Conservation (phyloP, 2,329 filamentous ascomycete species). For the Epicoccum sorghinum region DNA sequence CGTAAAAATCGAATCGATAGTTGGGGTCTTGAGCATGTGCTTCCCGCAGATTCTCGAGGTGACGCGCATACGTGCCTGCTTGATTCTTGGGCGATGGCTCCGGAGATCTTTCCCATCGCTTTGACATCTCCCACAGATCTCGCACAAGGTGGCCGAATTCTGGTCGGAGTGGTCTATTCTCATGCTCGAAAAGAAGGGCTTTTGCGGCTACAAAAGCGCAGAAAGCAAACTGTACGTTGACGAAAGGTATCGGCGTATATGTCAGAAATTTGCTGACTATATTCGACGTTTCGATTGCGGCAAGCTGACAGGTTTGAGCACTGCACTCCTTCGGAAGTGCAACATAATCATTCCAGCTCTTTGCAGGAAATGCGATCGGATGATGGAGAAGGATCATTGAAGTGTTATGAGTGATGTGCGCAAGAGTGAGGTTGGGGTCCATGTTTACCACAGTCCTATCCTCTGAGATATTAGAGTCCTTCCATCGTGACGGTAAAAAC, state of each 20-base stretch:
- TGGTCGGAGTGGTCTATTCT: slow-evolving; percentile 22
- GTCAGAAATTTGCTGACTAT: slow-evolving; percentile 43
- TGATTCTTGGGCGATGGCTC: slow-evolving; percentile 22
- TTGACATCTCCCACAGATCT: slow-evolving; percentile 38
- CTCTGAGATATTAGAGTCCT: slow-evolving; percentile 41
- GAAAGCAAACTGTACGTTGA: slow-evolving; percentile 43
- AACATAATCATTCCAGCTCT: slow-evolving; percentile 40
- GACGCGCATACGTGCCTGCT: slow-evolving; percentile 33
- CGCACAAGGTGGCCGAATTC: slow-evolving; percentile 34
- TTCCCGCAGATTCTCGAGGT: slow-evolving; percentile 32
- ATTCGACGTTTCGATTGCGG: slow-evolving; percentile 41
- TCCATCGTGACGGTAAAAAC: slow-evolving; percentile 43
- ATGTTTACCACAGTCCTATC: slow-evolving; percentile 38
- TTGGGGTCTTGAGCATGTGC: slow-evolving; percentile 26
- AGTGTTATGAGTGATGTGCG: slow-evolving; percentile 44
- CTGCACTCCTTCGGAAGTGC: slow-evolving; percentile 42
- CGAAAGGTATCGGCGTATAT: slow-evolving; percentile 38
- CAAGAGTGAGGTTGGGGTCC: slow-evolving; percentile 44
- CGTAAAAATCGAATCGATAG: slow-evolving; percentile 40
- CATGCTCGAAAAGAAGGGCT: slow-evolving; percentile 36
- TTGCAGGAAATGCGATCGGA: slow-evolving; percentile 39
- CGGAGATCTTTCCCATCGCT: slow-evolving; percentile 24
- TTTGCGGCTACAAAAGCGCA: slow-evolving; percentile 43
- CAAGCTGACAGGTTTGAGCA: slow-evolving; percentile 42
- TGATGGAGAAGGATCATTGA: slow-evolving; percentile 45